Base-by-base conservation (phyloP, 2,329 filamentous ascomycete species). In the Aspergillus viridinutans region DNA sequence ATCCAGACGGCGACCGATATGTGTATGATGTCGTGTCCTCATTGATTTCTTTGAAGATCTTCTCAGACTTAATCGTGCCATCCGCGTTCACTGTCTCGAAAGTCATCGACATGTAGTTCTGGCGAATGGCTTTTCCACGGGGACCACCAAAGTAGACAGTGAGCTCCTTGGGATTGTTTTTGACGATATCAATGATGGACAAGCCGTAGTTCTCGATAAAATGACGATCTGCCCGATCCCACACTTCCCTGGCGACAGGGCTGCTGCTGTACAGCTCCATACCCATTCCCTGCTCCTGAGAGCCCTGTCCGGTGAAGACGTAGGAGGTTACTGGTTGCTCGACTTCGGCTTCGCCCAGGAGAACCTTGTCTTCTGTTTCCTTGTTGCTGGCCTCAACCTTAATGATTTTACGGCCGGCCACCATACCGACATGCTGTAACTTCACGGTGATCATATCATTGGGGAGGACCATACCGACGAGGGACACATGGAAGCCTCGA, bases 31-130 rank as follows among this genome's bases (percentile, higher is more conserved):
- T 90, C 2, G 93, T 97, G 72, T 83, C 88, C 78, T 97, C 94
- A 69, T 89, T 85, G 68, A 99, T 92, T 69, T 96, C 92, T 81
- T 99, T 97, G 85, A 99, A 99, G 72, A 99, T 99, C 79, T 93
- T 96, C 82, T 99, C 94, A 0, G 94, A 97, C 78, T 97, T 97
- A 80, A 96, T 92, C 38, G 85, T 85, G 26, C 94, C 94, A 74
- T 99, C 94, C 1, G 90, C 80, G 58, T 89, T 89, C 53, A 99
- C 92, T n/a, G 93, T 95, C 81, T 99, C 94, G 76, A 97, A 99
- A 50, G 93, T 97, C 94, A 99, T 99, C 58, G 93, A 88, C 89
- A 97, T 97, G 82, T 99, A 99, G 78, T 99, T 99, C 72, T 96
- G 89, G 61, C 94, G 91, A 67, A 99, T 99, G 52, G 91, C 92